Conservation (phyloP, 2,329 filamentous ascomycete species). For the Akanthomyces muscarius region DNA sequence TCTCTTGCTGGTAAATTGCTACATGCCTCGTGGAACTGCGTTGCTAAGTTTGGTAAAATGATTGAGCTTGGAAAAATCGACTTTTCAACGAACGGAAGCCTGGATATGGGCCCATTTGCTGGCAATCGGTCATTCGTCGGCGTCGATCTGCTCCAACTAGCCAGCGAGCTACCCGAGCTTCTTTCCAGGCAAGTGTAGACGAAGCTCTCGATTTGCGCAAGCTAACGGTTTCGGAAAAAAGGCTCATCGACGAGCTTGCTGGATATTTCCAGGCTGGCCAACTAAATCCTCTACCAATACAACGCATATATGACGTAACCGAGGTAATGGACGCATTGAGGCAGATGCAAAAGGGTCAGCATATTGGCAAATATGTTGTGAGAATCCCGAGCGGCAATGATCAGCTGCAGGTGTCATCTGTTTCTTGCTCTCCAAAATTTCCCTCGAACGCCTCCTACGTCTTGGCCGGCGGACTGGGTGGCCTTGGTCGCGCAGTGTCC, state of each 20-base stretch:
- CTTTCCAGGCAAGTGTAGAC: too few relatives aligned
- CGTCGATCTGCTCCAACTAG: conserved; percentile 28
- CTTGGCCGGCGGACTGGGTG: conserved; percentile 23
- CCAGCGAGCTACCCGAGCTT: not conserved
- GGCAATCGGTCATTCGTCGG: conserved; percentile 29
- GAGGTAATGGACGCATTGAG: conserved; percentile 20
- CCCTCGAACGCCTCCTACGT: too few relatives aligned
- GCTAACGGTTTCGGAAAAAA: too few relatives aligned
- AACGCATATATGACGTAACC: too few relatives aligned
- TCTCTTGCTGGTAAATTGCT: conserved; percentile 29
- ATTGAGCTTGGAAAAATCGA: conserved; percentile 36
- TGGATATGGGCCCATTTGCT: conserved; percentile 43
- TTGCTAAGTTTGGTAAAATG: conserved; percentile 33
- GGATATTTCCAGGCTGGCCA: not conserved
- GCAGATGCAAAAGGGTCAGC: conserved; percentile 22
- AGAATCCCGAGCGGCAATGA: conserved; percentile 9
- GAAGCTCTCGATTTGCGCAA: too few relatives aligned
- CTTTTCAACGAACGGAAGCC: conserved; percentile 30
- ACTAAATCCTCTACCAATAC: not conserved
- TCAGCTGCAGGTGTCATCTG: too few relatives aligned
- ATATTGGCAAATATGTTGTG: conserved; percentile 22
- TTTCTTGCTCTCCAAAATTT: too few relatives aligned
- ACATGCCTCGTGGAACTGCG: conserved; percentile 31
- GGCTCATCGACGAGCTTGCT: too few relatives aligned
- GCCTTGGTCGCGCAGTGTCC: conserved; percentile 21